Evolutionary conservation across 768 basidiomycete species (phyloP).

Genomic region (Auriscalpium orientale): DNA sequence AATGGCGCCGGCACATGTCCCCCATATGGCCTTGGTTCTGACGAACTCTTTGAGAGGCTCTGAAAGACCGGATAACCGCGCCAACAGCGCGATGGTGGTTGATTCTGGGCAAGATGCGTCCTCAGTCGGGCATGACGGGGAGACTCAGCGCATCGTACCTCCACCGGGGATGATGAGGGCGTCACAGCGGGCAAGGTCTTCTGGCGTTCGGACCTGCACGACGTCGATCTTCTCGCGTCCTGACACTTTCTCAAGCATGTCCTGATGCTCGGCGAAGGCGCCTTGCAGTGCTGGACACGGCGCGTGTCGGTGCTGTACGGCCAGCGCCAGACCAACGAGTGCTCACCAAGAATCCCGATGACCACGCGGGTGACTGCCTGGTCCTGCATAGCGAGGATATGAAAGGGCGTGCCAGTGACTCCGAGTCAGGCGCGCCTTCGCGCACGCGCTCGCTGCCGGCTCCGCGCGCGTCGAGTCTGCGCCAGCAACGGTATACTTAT

Average conservation of each 20-base stretch:
- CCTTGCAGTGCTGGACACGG: slow-evolving; percentile 72
- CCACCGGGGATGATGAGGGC: slow-evolving; percentile 93
- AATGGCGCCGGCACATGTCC: slow-evolving; percentile 94
- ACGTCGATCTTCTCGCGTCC: slow-evolving; percentile 37
- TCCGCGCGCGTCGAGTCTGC: too few species aligned
- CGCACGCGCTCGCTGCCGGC: not conserved
- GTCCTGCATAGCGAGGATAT: too few species aligned
- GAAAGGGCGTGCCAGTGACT: too few species aligned
- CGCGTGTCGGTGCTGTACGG: too few species aligned
- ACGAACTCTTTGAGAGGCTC: slow-evolving; percentile 74
- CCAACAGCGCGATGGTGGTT: slow-evolving; percentile 82
- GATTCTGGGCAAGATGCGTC: slow-evolving; percentile 51
- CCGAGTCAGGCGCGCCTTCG: too few species aligned
- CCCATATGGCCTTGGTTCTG: slow-evolving; percentile 78
- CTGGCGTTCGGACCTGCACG: slow-evolving; percentile 60
- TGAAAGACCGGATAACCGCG: slow-evolving; percentile 64
- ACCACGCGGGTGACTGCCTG: too few species aligned
- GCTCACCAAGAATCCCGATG: too few species aligned
- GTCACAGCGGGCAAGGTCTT: slow-evolving; percentile 71
- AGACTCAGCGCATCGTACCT: slow-evolving; percentile 32
- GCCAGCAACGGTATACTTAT: too few species aligned
- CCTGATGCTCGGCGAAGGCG: slow-evolving; percentile 84
- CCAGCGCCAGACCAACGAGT: too few species aligned
- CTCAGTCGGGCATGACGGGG: too few species aligned
- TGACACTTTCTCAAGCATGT: slow-evolving; percentile 52